Evolutionary conservation across 345 rosid species (phyloP), one percentile per base, ranked within the genome.

Genomic region (Rhodamnia rubescens): DNA sequence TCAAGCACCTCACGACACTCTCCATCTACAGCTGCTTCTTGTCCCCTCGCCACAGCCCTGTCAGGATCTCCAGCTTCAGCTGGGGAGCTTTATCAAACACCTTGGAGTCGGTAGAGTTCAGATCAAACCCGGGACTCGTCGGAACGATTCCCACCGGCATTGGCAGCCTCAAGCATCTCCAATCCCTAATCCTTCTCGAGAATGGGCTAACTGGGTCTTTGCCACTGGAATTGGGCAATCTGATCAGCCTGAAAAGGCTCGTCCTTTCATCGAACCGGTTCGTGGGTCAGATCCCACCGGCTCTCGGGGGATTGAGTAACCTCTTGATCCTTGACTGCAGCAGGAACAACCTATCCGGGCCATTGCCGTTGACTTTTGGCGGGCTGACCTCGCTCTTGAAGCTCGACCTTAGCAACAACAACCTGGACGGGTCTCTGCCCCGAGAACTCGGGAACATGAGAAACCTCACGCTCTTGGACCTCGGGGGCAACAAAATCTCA

Each of bases 361-460:
- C 86, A 11, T 22, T 90, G 53, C 91, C 91, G 11, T 85, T 53
- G 87, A 87, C 89, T 59, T 44, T 90, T 21, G 86, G 89, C 22
- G 84, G 83, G 49, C 20, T 89, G 83, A 83, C 85, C 84, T 82
- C 91, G 29, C 88, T 90, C 1, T 84, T 91, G 78, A 91, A 91
- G 90, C 89, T 91, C 49, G 92, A 91, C 64, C 85, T 91, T 85
- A 89, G 91, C 78, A 47, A 82, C 57, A 91, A 90, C 83, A 86
- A 26, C 64, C 52, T 91, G 7, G 85, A 84, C 18, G 91, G 88
- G 20, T 58, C 85, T 22, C 49, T 91, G 5, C 90, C 91, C 5
- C 7, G 18, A 26, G 89, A 87, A 82, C 53, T 87, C 24, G 86
- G 87, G 54, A 88, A 69, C 8, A 53, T 90, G 22, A 85, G 83